phyloP scores from a whole-genome alignment of 805 yeast species.

The Myxozyma geophila region DNA sequence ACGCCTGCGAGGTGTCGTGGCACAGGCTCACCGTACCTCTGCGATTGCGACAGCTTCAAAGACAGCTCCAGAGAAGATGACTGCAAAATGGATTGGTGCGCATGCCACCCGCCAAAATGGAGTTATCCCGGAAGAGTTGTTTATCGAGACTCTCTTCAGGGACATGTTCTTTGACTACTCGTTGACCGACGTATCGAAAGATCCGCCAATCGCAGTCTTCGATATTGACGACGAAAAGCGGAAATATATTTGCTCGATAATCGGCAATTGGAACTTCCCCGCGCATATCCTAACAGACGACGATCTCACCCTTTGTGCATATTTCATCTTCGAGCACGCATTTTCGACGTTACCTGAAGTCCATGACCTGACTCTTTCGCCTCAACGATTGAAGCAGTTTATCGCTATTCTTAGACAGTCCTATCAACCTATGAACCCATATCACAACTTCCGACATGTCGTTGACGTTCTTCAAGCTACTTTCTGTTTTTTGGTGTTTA shows the following conservation, averaged over 20 bases:
- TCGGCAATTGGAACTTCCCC: constrained; percentile 34
- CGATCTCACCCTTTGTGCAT: constrained; percentile 47
- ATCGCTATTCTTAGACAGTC: constrained; percentile 72
- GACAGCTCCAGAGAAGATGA: background rate
- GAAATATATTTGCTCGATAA: constrained; percentile 3
- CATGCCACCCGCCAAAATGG: background rate
- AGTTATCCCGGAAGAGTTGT: constrained; percentile 8
- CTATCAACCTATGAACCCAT: constrained; percentile 83
- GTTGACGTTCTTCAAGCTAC: constrained; percentile 94
- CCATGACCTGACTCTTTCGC: constrained; percentile 31
- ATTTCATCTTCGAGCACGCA: constrained; percentile 56
- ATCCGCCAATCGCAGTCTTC: background rate
- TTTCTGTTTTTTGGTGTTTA: constrained; percentile 57
- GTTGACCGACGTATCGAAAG: background rate
- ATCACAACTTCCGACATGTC: constrained; percentile 95
- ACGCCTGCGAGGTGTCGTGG: constrained; percentile 22
- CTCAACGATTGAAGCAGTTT: constrained; percentile 60
- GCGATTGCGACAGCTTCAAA: background rate
- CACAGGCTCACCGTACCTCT: constrained; percentile 13
- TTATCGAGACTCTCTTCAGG: constrained; percentile 9
- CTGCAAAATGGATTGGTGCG: constrained; percentile 16
- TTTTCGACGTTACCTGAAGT: constrained; percentile 34
- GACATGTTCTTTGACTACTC: constrained; percentile 18
- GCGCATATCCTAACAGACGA: constrained; percentile 33
- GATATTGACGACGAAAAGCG: background rate